Evolutionary conservation across 1,284 basidiomycete species (phyloP).

Genomic region (Entoloma clypeatum): DNA sequence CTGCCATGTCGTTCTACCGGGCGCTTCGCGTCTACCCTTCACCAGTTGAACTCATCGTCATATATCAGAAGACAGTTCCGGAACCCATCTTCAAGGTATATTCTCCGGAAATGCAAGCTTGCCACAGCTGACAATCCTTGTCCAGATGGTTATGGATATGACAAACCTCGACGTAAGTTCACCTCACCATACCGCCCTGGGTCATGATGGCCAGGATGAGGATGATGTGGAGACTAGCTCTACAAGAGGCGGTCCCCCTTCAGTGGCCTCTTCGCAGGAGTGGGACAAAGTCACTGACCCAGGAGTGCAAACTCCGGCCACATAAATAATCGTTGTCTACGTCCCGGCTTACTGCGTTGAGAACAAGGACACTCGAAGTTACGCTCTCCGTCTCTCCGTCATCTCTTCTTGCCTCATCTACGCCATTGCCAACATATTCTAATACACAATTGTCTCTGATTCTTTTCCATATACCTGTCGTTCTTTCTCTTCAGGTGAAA

Average conservation of each 20-base stretch:
- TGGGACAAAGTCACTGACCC: conserved; percentile 81
- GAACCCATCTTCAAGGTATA: conserved; percentile 79
- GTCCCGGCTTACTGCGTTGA: conserved; percentile 12
- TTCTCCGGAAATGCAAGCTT: not conserved
- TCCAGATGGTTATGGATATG: conserved; percentile 81
- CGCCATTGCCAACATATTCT: conserved; percentile 44
- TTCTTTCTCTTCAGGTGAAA: conserved; percentile 47
- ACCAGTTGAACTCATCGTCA: conserved; percentile 86
- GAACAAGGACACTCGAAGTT: conserved; percentile 16
- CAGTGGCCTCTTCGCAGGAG: conserved; percentile 79
- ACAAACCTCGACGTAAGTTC: conserved; percentile 86
- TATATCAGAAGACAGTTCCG: conserved; percentile 92
- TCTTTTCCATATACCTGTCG: conserved; percentile 22
- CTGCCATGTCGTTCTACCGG: conserved; percentile 90
- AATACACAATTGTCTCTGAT: conserved; percentile 59
- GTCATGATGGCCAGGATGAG: conserved; percentile 29
- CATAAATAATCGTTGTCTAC: conserved; percentile 26
- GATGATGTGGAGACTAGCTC: conserved; percentile 58
- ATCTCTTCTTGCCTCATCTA: conserved; percentile 20
- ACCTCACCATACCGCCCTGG: conserved; percentile 38
- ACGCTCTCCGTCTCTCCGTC: conserved; percentile 15
- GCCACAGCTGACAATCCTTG: conserved; percentile 1
- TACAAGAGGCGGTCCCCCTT: conserved; percentile 61
- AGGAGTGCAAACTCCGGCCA: conserved; percentile 48
- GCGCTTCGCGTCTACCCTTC: conserved; percentile 94